phyloP scores from a whole-genome alignment of 352 stramenopile species.

The Phytophthora gonapodyides region DNA sequence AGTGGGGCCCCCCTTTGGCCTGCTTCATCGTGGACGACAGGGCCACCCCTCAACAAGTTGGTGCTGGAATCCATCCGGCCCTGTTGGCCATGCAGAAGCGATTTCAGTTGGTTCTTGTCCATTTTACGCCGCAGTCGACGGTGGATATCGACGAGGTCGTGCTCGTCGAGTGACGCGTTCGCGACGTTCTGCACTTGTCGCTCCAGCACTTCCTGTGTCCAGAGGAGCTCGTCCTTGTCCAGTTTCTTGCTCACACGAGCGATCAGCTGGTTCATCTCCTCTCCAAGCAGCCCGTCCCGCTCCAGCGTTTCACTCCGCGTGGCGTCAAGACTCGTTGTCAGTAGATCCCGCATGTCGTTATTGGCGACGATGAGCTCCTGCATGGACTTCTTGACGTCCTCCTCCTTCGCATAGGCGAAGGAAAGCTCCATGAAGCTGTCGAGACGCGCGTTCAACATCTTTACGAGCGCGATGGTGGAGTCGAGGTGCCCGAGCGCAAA shows the following conservation, averaged over 20 bases:
- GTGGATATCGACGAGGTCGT: conserved; percentile 68
- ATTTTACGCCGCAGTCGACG: conserved; percentile 58
- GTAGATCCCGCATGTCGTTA: conserved; percentile 45
- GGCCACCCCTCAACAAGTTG: conserved; percentile 15
- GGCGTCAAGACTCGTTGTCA: conserved; percentile 55
- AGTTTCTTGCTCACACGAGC: conserved; percentile 73
- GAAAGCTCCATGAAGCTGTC: conserved; percentile 71
- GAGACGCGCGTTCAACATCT: conserved; percentile 63
- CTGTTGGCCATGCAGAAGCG: conserved; percentile 53
- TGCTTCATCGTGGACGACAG: conserved; percentile 16
- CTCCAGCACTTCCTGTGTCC: conserved; percentile 74
- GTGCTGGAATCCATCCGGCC: conserved; percentile 24
- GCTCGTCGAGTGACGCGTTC: conserved; percentile 63
- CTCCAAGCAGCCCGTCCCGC: conserved; percentile 57
- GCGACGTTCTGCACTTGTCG: conserved; percentile 68
- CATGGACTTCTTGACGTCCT: conserved; percentile 75
- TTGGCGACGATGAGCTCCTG: conserved; percentile 60
- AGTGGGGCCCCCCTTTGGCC: conserved; percentile 36
- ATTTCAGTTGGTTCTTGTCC: conserved; percentile 63
- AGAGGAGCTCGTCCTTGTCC: conserved; percentile 78
- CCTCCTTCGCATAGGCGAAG: conserved; percentile 71
- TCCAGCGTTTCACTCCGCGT: conserved; percentile 48
- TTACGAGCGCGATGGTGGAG: conserved; percentile 58
- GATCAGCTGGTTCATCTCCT: conserved; percentile 65
- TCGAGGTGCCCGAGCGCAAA: conserved; percentile 59